Percentiles rank a stretch among this genome's conserved stretches.
Evolutionary conservation across 2,329 filamentous ascomycete genomes (phyloP).

Genomic region (Sarocladium brachiariae): DNA sequence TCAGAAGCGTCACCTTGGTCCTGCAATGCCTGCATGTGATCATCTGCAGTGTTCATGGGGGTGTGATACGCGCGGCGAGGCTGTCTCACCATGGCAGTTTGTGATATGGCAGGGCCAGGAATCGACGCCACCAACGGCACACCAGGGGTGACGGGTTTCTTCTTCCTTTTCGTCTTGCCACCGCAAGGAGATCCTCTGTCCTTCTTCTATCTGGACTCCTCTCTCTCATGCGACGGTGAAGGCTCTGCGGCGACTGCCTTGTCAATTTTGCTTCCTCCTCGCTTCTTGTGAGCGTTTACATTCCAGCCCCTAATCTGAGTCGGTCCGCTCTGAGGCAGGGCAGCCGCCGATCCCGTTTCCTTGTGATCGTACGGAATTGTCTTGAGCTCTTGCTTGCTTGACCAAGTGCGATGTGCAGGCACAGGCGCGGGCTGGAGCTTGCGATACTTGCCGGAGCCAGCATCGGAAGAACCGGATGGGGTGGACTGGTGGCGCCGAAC

Average conservation of each 20-base stretch:
- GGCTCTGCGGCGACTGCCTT: slow-evolving; percentile 22
- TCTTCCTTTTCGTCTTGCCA: background rate
- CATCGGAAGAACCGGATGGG: slow-evolving; percentile 31
- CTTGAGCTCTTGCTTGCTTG: slow-evolving; percentile 45
- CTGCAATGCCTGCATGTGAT: background rate
- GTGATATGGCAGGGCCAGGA: background rate
- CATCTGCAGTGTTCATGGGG: background rate
- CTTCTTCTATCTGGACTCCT: slow-evolving; percentile 15
- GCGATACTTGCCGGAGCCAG: slow-evolving; percentile 40
- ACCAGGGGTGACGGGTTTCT: background rate
- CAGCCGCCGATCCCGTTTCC: slow-evolving; percentile 48
- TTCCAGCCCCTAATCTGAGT: slow-evolving; percentile 53
- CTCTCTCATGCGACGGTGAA: slow-evolving; percentile 10
- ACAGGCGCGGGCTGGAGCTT: slow-evolving; percentile 54
- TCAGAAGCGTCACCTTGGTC: background rate
- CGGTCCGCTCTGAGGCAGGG: slow-evolving; percentile 48
- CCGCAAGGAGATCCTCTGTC: background rate
- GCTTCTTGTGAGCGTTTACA: slow-evolving; percentile 33
- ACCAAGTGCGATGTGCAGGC: slow-evolving; percentile 42
- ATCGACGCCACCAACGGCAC: background rate
- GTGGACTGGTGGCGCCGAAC: slow-evolving; percentile 30
- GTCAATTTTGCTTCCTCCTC: slow-evolving; percentile 23
- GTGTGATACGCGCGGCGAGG: background rate
- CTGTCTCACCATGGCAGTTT: background rate
- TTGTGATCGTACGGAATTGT: slow-evolving; percentile 55